Base-by-base conservation (phyloP, 495 filamentous ascomycete genomes). In the Trichoderma erinaceum region DNA sequence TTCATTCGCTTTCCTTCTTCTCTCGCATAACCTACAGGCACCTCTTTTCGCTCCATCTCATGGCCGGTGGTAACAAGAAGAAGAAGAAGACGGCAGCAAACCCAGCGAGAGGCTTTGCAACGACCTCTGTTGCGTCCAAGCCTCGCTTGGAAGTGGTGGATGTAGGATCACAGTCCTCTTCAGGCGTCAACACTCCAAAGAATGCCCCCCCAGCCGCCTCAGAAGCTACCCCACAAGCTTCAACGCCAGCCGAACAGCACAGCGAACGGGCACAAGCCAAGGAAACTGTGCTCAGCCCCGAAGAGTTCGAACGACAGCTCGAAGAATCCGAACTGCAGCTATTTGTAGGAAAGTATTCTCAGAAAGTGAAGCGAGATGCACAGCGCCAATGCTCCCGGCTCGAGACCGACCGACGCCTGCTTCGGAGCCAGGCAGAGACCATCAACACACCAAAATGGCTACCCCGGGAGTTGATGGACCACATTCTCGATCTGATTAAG, bases 21-120 rank as follows among this genome's bases (percentile, higher is more conserved):
- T 23, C n/a, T 16, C 50, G 3, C 21, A n/a, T 11, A 16, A 56
- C 25, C n/a, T 16, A 23, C 50, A 11, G 50, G 21, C 21, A 8
- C 27, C 27, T 29, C 11, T 32, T 18, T 32, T 25, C 25, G 11
- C 12, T 18, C 27, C 13, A 29, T 21, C 23, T 32, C 32, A 92
- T 93, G 91, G 88, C 88, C 65, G 89, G 87, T 69, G 90, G 88
- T 38, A 38, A 38, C 73, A 96, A 92, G 80, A 98, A 91, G 78
- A 90, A 95, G 77, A 94, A 91, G 78, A 97, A 97, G 81, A 80
- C 90, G 61, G 84, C 82, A 18, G 82, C 87, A 21, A 97, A 97
- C 77, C 91, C 94, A 35, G 90, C 91, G 52, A 85, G 95, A 72
- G 93, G 92, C 11, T 92, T 97, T 80, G 92, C 93, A 69, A 99